Percentiles rank a stretch among this genome's conserved stretches.
These are phyloP conservation scores for Endothia cerciana DNA, from an alignment of 2,329 filamentous ascomycete species.

Conservation along the genomic window DNA sequence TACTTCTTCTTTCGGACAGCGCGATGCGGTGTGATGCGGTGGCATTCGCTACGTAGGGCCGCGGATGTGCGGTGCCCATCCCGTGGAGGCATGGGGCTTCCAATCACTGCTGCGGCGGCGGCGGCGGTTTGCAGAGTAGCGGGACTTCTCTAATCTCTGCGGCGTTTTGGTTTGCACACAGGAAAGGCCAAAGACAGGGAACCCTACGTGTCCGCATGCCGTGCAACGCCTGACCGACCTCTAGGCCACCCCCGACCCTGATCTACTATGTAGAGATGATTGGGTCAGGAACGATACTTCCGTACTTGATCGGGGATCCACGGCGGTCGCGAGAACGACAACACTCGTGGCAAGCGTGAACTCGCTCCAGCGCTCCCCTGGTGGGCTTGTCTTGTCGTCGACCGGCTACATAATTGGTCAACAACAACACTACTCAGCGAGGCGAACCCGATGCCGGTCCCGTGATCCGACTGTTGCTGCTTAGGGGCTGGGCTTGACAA, in stretches of 20 bases:
- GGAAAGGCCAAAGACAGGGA: not conserved
- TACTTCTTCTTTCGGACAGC: not conserved
- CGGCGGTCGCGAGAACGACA: slow-evolving; percentile 1
- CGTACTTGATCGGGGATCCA: not conserved
- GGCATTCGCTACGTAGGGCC: slow-evolving; percentile 2
- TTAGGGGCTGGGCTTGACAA: not conserved
- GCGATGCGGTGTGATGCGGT: slow-evolving; percentile 9
- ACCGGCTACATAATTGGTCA: not conserved
- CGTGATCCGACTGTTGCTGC: not conserved
- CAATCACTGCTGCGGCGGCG: too few relatives aligned
- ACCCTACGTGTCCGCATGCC: not conserved
- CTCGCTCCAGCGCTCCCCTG: slow-evolving; percentile 1
- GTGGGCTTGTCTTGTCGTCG: not conserved
- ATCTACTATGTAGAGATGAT: not conserved
- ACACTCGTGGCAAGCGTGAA: not conserved
- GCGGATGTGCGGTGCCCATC: not conserved
- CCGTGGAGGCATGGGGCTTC: not conserved
- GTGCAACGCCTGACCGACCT: not conserved
- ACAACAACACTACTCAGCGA: not conserved
- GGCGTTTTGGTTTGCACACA: not conserved
- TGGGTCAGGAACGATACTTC: not conserved
- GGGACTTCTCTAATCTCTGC: not conserved
- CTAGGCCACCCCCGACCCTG: too few relatives aligned
- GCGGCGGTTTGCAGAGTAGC: not conserved
- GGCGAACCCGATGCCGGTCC: not conserved